Evolutionary conservation across 2,329 filamentous ascomycete genomes (phyloP), one percentile per base, ranked within the genome.

Genomic region (Cytospora schulzeri): DNA sequence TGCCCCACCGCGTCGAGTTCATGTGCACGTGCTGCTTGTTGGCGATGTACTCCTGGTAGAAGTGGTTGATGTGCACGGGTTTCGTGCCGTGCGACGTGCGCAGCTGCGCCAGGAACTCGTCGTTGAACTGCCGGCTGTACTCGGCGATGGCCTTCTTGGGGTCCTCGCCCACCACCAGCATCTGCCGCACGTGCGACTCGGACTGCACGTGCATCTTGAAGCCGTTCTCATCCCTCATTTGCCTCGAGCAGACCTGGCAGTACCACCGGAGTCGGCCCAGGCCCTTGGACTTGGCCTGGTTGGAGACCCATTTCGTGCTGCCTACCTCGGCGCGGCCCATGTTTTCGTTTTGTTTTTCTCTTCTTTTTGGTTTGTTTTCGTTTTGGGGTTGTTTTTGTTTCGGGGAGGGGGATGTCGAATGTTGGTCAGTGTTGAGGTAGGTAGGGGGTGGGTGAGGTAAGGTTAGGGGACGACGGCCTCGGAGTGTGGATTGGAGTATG

Each of bases 251-350:
- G 7, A 90, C 86, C 74, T 91, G 87, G 68, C 93, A 97, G 79
- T 93, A 98, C 91, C 92, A 99, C 75, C 94, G 86, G 61, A 99
- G 82, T 8, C 94, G 85, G 73, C 95, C 90, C 14, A 88, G 78
- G 62, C 88, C 88, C 75, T 92, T 90, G 68, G 87, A 85, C 79
- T 97, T 97, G 81, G 97, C 89, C 79, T 93, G 90, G 80, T 98
- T 98, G 78, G 86, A 88, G 66, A 98, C 85, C 76, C 92, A 86
- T 79, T 97, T 98, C n/a, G 90, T 92, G 63, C 89, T 91, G 68
- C 95, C 95, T 61, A 92, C 88, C 81, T 98, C 95, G 72, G 95
- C 95, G 81, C 91, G 92, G 60, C 90, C 89, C 94, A 98, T 98
- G 71, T 28, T 9, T 9, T 31, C 29, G 29, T 9, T 4, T 9